Percentiles rank a stretch among this genome's conserved stretches.
Evolutionary conservation across 306 rosid genomes (phyloP).

Genomic region (Senna siamea): DNA sequence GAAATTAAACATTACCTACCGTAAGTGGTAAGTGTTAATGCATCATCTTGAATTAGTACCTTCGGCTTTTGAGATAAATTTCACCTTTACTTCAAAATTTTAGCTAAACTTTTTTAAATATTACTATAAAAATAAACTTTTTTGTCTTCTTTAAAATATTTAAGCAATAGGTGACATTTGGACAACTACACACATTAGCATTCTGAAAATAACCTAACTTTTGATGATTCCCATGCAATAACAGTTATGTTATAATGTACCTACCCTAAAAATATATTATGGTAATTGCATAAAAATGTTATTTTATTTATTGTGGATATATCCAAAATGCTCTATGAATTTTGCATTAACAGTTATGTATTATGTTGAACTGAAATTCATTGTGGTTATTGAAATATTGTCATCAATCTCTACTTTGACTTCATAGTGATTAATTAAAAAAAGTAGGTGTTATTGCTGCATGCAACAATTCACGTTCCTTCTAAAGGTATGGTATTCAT

Average conservation of each 20-base stretch:
- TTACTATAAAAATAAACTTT: not conserved
- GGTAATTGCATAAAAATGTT: not conserved
- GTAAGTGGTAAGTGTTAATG: conserved; percentile 5
- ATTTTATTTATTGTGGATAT: not conserved
- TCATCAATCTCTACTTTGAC: too few relatives aligned
- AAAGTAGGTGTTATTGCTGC: too few relatives aligned
- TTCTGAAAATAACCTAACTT: conserved; percentile 27
- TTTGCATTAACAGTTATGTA: conserved; percentile 14
- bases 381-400: not conserved
- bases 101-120: not conserved
- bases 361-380: not conserved
- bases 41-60: conserved; percentile 3
- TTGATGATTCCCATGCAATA: conserved; percentile 43
- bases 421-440: too few relatives aligned
- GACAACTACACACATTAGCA: conserved; percentile 11
- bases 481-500: too few relatives aligned
- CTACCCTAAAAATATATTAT: conserved; percentile 3
- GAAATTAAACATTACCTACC: conserved; percentile 15
- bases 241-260: conserved; percentile 47
- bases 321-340: not conserved
- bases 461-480: too few relatives aligned
- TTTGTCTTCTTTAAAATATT: not conserved
- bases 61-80: not conserved
- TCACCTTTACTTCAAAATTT: conserved; percentile 14
- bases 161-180: conserved; percentile 20